Base-by-base conservation (phyloP, 225 moss, liverwort and hornwort genomes). In the Polytrichum formosum region DNA sequence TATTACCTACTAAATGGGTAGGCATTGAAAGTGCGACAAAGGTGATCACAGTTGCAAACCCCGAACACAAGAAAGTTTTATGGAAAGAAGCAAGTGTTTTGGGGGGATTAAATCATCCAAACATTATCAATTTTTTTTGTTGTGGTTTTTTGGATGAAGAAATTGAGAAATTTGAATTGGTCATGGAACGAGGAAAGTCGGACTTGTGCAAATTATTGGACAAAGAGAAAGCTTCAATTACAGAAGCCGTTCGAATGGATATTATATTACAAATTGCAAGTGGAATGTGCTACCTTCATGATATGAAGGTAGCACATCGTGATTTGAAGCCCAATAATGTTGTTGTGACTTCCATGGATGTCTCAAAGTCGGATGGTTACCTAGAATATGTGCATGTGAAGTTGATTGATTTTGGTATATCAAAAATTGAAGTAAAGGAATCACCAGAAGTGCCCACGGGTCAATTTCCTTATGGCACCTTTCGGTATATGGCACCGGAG, bases 211-310 rank as follows among this genome's bases (percentile, higher is more conserved):
- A 18, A 67, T 8, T 67, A 22, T 23, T 67, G 67, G 20, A 10
- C 0, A 0, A 30, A 17, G 5, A 67, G 13, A 10, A 20, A 21
- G 21, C 5, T 9, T 5, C 23, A 65, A 4, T 69, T 21, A 13
- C 26, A n/a, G 20, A 55, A 28, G 1, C 56, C 9, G 6, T 30
- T 56, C 55, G 28, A 2, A 69, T 55, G 18, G 56, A n/a, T 58
- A 58, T 58, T 22, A 5, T 58, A 2, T 22, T 58, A 58, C 56
- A 58, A 58, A 58, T 58, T 29, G 56, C 69, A 28, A 69, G 56
- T 6, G 69, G 69, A 58, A 69, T 69, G 69, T 55, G 56, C 19
- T 69, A 69, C 56, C 23, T 69, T 27, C 69, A 69, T 58, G 56
- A 58, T 54, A 54, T 54, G 54, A 54, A 68, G 23, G 68, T 68